Evolutionary conservation across 2,329 filamentous ascomycete genomes (phyloP).

Genomic region (Nannizziopsis arthrosporioides): DNA sequence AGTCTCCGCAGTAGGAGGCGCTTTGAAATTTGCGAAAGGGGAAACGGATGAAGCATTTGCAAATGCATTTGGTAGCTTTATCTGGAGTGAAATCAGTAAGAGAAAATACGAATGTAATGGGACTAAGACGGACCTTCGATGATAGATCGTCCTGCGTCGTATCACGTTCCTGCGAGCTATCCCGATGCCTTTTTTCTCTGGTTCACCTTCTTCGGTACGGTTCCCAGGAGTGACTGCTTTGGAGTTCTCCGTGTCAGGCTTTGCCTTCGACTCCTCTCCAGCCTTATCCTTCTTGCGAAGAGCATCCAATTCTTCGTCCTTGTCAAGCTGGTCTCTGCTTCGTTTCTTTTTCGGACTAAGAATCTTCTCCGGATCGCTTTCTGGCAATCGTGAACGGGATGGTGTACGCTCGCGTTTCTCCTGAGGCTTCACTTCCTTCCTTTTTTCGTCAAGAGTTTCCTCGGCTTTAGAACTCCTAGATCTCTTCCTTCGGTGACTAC

Average conservation of each 20-base stretch:
- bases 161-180: constrained; percentile 30
- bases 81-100: constrained; percentile 15
- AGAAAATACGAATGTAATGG: neutral
- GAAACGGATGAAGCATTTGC: constrained; percentile 34
- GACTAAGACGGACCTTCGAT: constrained; percentile 18
- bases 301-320: constrained; percentile 21
- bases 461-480: constrained; percentile 22
- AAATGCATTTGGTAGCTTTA: constrained; percentile 30
- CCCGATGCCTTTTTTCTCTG: constrained; percentile 36
- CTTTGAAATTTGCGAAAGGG: constrained; percentile 30
- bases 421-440: neutral
- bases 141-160: constrained; percentile 14
- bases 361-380: constrained; percentile 15
- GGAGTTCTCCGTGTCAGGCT: constrained; percentile 6
- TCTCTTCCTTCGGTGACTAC: constrained; percentile 25
- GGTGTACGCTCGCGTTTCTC: constrained; percentile 13
- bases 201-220: constrained; percentile 23
- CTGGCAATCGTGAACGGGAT: constrained; percentile 13
- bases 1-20: constrained; percentile 20
- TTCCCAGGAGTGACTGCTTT: neutral
- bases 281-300: constrained; percentile 14
- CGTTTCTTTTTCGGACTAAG: constrained; percentile 34
- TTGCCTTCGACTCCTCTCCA: neutral
- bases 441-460: constrained; percentile 12
- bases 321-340: constrained; percentile 34